Percentiles rank a stretch among this genome's conserved stretches.
Evolutionary conservation across 2,329 filamentous ascomycete species (phyloP).

Genomic region (Endoconidiophora polonica): DNA sequence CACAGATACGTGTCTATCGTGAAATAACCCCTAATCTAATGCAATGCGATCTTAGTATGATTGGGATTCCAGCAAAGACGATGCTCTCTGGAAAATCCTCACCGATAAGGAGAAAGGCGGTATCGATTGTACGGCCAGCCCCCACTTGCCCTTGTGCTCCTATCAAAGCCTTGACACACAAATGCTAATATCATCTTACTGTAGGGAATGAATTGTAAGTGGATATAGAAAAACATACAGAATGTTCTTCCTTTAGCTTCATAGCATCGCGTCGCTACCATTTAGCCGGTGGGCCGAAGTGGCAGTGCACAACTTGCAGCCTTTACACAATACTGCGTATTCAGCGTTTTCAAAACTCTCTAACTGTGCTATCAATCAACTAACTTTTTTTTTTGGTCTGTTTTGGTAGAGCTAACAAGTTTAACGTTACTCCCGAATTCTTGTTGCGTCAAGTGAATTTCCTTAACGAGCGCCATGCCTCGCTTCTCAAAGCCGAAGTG

Average conservation of each 20-base stretch:
- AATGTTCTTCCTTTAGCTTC: no score
- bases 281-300: no score
- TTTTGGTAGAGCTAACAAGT: slow-evolving; percentile 46
- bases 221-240: neutral
- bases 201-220: slow-evolving; percentile 62
- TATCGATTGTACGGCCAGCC: slow-evolving; percentile 58
- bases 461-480: slow-evolving; percentile 79
- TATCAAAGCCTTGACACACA: slow-evolving; percentile 14
- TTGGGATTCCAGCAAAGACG: slow-evolving; percentile 79
- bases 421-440: slow-evolving; percentile 75
- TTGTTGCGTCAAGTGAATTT: slow-evolving; percentile 86
- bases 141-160: neutral
- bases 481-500: slow-evolving; percentile 81
- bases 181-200: slow-evolving; percentile 1
- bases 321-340: slow-evolving; percentile 16
- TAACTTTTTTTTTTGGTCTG: neutral
- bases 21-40: neutral
- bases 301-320: no score
- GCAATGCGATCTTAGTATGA: slow-evolving; percentile 19
- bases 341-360: neutral
- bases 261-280: no score
- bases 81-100: slow-evolving; percentile 75
- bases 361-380: neutral
- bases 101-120: slow-evolving; percentile 68
- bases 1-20: neutral